These are phyloP conservation scores for Coniochaeta hoffmannii DNA, from an alignment of 2,329 filamentous ascomycete genomes.

Conservation along the genomic window DNA sequence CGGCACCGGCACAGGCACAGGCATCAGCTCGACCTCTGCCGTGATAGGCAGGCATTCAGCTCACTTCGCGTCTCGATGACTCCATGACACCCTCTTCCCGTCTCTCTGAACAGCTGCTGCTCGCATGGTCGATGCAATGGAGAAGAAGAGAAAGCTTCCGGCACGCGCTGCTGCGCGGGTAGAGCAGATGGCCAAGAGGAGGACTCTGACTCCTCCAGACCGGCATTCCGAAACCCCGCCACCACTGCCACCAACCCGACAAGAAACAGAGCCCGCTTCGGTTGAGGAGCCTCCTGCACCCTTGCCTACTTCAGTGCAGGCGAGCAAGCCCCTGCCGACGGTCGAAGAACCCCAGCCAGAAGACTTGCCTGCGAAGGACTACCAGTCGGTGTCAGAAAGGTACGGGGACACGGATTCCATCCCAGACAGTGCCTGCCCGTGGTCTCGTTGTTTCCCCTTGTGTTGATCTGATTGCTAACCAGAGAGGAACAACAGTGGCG, in stretches of 20 bases:
- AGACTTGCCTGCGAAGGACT: constrained; percentile 56
- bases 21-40: not conserved
- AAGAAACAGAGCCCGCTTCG: constrained; percentile 21
- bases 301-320: constrained; percentile 55
- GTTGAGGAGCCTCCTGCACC: constrained; percentile 29
- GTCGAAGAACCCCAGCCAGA: constrained; percentile 59
- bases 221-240: constrained; percentile 36
- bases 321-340: constrained; percentile 64
- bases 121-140: constrained; percentile 35
- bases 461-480: constrained; percentile 10
- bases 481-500: constrained; percentile 50
- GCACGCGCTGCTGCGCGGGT: constrained; percentile 53
- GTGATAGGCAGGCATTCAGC: not conserved
- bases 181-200: constrained; percentile 53
- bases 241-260: constrained; percentile 13
- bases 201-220: constrained; percentile 48
- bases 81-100: constrained; percentile 12
- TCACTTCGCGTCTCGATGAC: constrained; percentile 11
- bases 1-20: no score
- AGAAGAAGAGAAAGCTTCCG: constrained; percentile 59
- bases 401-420: constrained; percentile 25
- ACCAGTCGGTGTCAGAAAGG: constrained; percentile 69
- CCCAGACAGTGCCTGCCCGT: not conserved
- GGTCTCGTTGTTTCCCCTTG: not conserved
- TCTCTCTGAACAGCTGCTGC: constrained; percentile 9